Percentiles rank a stretch among this genome's conserved stretches.
Evolutionary conservation across 345 rosid genomes (phyloP).

Genomic region (Boechera retrofracta): DNA sequence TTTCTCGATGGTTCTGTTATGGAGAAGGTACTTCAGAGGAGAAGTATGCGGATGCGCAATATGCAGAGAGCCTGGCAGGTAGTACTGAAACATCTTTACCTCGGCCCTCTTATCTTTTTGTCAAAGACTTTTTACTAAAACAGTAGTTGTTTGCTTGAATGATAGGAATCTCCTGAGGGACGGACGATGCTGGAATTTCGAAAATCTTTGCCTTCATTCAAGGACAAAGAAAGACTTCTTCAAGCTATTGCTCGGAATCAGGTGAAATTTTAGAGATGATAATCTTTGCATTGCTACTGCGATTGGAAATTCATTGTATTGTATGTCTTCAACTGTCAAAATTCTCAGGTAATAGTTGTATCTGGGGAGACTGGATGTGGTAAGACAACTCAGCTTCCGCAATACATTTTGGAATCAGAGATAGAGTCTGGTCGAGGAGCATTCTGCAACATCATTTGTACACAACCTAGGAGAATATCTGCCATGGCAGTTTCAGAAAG

Average conservation of each 20-base stretch:
- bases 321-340: neutral
- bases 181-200: slow-evolving; percentile 77
- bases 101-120: neutral
- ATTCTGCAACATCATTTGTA: slow-evolving; percentile 93
- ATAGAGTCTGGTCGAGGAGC: slow-evolving; percentile 99
- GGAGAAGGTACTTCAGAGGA: slow-evolving; percentile 94
- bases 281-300: slow-evolving; percentile 11
- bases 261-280: slow-evolving; percentile 52
- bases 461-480: slow-evolving; percentile 98
- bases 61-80: slow-evolving; percentile 98
- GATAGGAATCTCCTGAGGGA: slow-evolving; percentile 95
- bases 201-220: slow-evolving; percentile 83
- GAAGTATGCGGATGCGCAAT: slow-evolving; percentile 91
- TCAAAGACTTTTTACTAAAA: neutral
- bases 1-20: slow-evolving; percentile 84
- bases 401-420: slow-evolving; percentile 92
- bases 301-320: neutral
- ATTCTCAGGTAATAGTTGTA: slow-evolving; percentile 80
- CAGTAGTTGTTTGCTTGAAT: slow-evolving; percentile 30
- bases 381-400: slow-evolving; percentile 99
- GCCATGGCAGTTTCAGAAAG: slow-evolving; percentile 98
- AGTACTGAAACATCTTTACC: slow-evolving; percentile 14
- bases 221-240: slow-evolving; percentile 90
- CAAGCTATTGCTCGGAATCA: slow-evolving; percentile 98
- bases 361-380: slow-evolving; percentile 99